Evolutionary conservation across 2,329 filamentous ascomycete species (phyloP).

Genomic region (Fusarium scirpi): DNA sequence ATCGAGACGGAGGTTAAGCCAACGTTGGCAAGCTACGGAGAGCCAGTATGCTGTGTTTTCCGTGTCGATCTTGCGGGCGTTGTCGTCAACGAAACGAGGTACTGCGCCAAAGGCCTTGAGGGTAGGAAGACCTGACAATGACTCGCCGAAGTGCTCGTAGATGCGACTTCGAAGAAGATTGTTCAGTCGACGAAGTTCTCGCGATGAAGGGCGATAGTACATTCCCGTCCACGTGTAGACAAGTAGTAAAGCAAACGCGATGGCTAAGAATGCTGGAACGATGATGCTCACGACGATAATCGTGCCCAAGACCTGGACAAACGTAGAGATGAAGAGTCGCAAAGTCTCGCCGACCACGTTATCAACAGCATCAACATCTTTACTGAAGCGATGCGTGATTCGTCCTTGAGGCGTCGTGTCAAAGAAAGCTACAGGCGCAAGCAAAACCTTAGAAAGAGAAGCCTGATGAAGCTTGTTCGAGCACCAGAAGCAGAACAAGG

Average conservation of each 20-base stretch:
- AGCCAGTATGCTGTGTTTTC: slow-evolving; percentile 32
- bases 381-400: slow-evolving; percentile 30
- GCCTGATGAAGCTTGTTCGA: slow-evolving; percentile 31
- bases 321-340: slow-evolving; percentile 21
- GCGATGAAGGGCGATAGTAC: slow-evolving; percentile 24
- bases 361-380: slow-evolving; percentile 28
- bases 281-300: slow-evolving; percentile 30
- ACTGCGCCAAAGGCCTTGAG: slow-evolving; percentile 27
- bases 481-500: slow-evolving; percentile 32
- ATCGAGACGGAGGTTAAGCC: slow-evolving; percentile 25
- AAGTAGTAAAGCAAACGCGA: slow-evolving; percentile 7
- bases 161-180: slow-evolving; percentile 32
- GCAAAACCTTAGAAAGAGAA: slow-evolving; percentile 5
- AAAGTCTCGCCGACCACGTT: slow-evolving; percentile 27
- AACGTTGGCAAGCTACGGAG: slow-evolving; percentile 12
- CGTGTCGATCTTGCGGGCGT: slow-evolving; percentile 18
- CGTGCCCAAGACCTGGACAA: slow-evolving; percentile 23
- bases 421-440: slow-evolving; percentile 22
- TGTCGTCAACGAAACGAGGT: slow-evolving; percentile 18
- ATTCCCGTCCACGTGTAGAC: slow-evolving; percentile 26
- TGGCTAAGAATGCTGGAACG: slow-evolving; percentile 17
- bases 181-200: slow-evolving; percentile 21
- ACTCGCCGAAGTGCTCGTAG: slow-evolving; percentile 32
- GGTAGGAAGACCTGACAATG: slow-evolving; percentile 15
- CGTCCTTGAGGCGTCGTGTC: slow-evolving; percentile 28